These are phyloP conservation scores for Sclerotinia spermophila DNA, from an alignment of 2,329 filamentous ascomycete genomes.

Conservation along the genomic window DNA sequence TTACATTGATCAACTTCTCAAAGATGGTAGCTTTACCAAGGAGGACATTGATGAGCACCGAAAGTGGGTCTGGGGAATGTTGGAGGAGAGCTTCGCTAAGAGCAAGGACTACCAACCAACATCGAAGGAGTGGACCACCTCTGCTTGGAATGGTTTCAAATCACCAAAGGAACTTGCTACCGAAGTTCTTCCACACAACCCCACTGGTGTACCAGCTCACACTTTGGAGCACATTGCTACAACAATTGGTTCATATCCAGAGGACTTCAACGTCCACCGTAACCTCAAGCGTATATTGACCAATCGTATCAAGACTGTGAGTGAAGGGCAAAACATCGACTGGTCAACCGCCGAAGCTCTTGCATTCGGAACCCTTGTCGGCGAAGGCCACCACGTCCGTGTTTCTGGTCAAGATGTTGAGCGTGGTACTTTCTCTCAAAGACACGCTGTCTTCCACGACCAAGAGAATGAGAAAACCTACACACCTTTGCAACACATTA, in stretches of 20 bases:
- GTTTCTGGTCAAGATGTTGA: conserved; percentile 98
- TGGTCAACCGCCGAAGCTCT: conserved; percentile 96
- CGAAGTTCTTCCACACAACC: conserved; percentile 87
- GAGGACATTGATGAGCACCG: conserved; percentile 98
- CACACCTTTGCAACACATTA: conserved; percentile 85
- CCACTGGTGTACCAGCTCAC: conserved; percentile 72
- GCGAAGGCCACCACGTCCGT: conserved; percentile 93
- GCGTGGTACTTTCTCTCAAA: conserved; percentile 98
- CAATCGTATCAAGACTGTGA: conserved; percentile 85
- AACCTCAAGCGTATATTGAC: conserved; percentile 95
- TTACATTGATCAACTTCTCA: conserved; percentile 85
- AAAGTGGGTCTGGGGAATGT: conserved; percentile 99
- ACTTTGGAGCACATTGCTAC: conserved; percentile 78
- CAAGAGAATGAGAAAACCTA: conserved; percentile 92
- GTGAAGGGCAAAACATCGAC: conserved; percentile 92
- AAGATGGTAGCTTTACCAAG: conserved; percentile 93
- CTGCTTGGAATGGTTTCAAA: conserved; percentile 99
- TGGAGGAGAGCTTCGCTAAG: conserved; percentile 94
- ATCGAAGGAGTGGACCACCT: conserved; percentile 97
- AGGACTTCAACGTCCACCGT: conserved; percentile 84
- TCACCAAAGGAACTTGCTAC: conserved; percentile 95
- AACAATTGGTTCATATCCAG: conserved; percentile 72
- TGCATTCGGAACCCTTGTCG: conserved; percentile 86
- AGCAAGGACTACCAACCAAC: conserved; percentile 97
- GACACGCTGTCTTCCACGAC: conserved; percentile 95